Evolutionary conservation across 2,329 filamentous ascomycete genomes (phyloP), one percentile per base, ranked within the genome.

Genomic region (Talaromyces sp.): DNA sequence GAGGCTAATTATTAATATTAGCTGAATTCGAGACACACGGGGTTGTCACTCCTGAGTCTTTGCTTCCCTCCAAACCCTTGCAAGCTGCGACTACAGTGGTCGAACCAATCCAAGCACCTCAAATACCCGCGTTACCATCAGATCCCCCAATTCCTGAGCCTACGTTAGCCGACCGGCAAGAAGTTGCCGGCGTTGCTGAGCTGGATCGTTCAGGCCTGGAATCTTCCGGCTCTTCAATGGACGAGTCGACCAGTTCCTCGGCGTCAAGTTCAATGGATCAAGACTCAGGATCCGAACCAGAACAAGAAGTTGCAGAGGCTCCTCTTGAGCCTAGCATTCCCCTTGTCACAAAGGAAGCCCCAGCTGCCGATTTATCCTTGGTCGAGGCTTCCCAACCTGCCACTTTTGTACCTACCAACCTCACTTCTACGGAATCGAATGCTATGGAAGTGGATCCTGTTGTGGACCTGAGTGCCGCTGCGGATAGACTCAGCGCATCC

Each of bases 141-240:
- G 19, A 57, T 31, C 24, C 35, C 16, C 35, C 41, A 10, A 19
- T 35, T 39, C 24, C 54, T 49, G 24, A 14, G 35, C 50, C 22
- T 24, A 43, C 3, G 50, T 45, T 35, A 58, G 33, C 39, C 39
- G 50, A 59, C 5, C 27, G 22, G 14, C 27, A 27, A 22, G 49
- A 19, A 37, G 60, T 63, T 10, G 27, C 31, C 16, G 59, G 45
- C 41, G 31, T 39, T 14, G 39, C 45, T 27, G 67, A 67, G 47
- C 54, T 65, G 24, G 64, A 69, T 33, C 62, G 67, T 37, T 50
- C 66, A 10, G 60, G 49, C 60, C 58, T 65, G 14, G 63, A 66
- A 49, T 54, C 66, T 11, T 73, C 73, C n/a, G 73, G 74, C 13
- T 78, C 77, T 6, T 71, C 76, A 24, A 78, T 80, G 77, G 74